Conservation (phyloP, 164 flowering plant species). For the Tetracentron sinense region DNA sequence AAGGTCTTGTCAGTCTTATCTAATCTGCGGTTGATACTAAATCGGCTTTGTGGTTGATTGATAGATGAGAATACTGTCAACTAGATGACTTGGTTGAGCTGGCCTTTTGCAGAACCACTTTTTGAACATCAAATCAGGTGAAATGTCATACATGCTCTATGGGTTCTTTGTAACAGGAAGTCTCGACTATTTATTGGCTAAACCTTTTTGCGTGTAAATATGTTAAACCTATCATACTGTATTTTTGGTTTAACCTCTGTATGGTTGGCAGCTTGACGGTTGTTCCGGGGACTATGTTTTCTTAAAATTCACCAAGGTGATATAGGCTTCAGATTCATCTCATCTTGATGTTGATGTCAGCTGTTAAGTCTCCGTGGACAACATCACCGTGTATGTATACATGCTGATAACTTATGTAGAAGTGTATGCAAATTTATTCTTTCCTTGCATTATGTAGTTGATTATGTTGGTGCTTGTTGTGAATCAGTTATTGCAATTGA, state of each 20-base stretch:
- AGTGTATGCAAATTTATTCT: slow-evolving; percentile 4
- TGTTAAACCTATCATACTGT: slow-evolving; percentile 15
- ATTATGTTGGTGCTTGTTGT: not conserved
- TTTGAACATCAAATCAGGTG: slow-evolving; percentile 59
- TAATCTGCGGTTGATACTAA: slow-evolving; percentile 39
- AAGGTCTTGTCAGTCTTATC: slow-evolving; percentile 28
- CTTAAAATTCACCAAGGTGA: slow-evolving; percentile 27
- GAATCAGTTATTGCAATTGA: not conserved
- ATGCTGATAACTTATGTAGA: slow-evolving; percentile 10
- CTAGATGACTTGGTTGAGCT: slow-evolving; percentile 81
- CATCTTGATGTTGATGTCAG: slow-evolving; percentile 32
- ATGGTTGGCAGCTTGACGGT: slow-evolving; percentile 44
- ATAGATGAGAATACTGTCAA: slow-evolving; percentile 62
- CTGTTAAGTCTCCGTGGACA: slow-evolving; percentile 19
- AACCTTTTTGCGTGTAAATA: slow-evolving; percentile 11
- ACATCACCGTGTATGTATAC: slow-evolving; percentile 26
- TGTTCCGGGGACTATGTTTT: slow-evolving; percentile 31
- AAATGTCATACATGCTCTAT: slow-evolving; percentile 16
- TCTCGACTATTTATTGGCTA: slow-evolving; percentile 15
- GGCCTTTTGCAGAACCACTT: slow-evolving; percentile 45
- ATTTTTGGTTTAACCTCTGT: slow-evolving; percentile 25
- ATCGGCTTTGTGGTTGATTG: slow-evolving; percentile 65
- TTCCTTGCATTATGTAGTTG: not conserved
- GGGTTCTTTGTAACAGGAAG: slow-evolving; percentile 21
- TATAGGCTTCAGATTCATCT: slow-evolving; percentile 27